Base-by-base conservation (phyloP, 257 asterid species). In the Avicennia marina region DNA sequence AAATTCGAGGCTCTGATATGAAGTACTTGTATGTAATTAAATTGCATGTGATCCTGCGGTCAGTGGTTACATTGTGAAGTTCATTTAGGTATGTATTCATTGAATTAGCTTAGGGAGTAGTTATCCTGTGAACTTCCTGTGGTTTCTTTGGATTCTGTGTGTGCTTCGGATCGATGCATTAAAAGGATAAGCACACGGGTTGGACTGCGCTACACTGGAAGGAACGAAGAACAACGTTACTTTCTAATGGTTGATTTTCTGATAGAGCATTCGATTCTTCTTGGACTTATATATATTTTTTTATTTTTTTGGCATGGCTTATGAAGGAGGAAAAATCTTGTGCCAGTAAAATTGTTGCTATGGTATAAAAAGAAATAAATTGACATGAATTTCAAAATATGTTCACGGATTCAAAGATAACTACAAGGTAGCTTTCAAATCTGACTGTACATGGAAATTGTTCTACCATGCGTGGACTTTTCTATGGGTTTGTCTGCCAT, bases 21-120 rank as follows among this genome's bases (percentile, higher is more conserved):
- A 56, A 15, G 32, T 26, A 34, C 40, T 36, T 36, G 10, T 45
- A 21, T 48, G 42, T 34, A 43, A 2, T 24, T 44, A 18, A 40
- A 31, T 31, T 52, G 68, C 59, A 51, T 8, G 61, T 29, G 66
- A 57, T 69, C 58, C n/a, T n/a, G n/a, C n/a, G n/a, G n/a, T n/a
- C n/a, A n/a, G n/a, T 33, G 16, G 11, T 34, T 41, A 11, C 54
- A 8, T 34, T 56, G 26, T 39, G 20, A 26, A 36, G 41, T 39
- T 39, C 48, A 29, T 47, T 27, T 8, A 21, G 26, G 64, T 26
- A n/a, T n/a, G 33, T 31, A 16, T 27, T 61, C 6, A 22, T 10
- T 42, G 54, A 24, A 8, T 47, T 60, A 12, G 22, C 1, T n/a
- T n/a, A n/a, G n/a, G n/a, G n/a, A n/a, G n/a, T n/a, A n/a, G n/a